Evolutionary conservation across 345 rosid genomes (phyloP).

Genomic region (Gynandropsis gynandra): DNA sequence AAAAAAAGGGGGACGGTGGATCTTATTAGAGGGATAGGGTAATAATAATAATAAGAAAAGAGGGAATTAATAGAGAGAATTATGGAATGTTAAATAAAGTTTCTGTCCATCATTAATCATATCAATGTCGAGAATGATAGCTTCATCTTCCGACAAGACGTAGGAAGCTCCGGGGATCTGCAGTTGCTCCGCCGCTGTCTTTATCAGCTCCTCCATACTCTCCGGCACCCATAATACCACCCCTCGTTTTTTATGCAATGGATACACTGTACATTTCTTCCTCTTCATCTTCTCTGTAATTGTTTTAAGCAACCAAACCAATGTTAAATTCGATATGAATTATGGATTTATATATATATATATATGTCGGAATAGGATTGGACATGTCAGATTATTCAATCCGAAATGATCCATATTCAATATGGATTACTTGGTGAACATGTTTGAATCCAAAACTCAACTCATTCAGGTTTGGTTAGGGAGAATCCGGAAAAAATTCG

Average conservation of each 20-base stretch:
- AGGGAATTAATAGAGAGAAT: too few species aligned
- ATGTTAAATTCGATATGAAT: not conserved
- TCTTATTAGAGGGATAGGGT: too few species aligned
- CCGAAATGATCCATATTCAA: too few species aligned
- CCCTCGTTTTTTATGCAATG: slow-evolving; percentile 49
- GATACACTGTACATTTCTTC: slow-evolving; percentile 60
- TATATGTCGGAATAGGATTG: too few species aligned
- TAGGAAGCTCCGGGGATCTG: slow-evolving; percentile 26
- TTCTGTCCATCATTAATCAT: slow-evolving; percentile 55
- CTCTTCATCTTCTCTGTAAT: slow-evolving; percentile 14
- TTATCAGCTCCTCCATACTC: slow-evolving; percentile 51
- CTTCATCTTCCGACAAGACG: slow-evolving; percentile 52
- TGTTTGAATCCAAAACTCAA: too few species aligned
- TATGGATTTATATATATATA: too few species aligned
- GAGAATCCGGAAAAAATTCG: too few species aligned
- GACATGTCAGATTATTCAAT: too few species aligned
- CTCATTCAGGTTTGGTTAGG: too few species aligned
- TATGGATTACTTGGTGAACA: too few species aligned
- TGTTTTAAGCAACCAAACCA: not conserved
- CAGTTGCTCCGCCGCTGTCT: slow-evolving; percentile 35
- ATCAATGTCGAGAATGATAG: slow-evolving; percentile 44
- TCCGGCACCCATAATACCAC: slow-evolving; percentile 62
- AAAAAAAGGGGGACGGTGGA: too few species aligned
- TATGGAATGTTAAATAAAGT: slow-evolving; percentile 44
- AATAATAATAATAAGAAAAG: too few species aligned